Percentiles rank a stretch among this genome's conserved stretches.
These are phyloP conservation scores for Scheffersomyces lignicola DNA, from an alignment of 1,139 yeast genomes.

Conservation along the genomic window DNA sequence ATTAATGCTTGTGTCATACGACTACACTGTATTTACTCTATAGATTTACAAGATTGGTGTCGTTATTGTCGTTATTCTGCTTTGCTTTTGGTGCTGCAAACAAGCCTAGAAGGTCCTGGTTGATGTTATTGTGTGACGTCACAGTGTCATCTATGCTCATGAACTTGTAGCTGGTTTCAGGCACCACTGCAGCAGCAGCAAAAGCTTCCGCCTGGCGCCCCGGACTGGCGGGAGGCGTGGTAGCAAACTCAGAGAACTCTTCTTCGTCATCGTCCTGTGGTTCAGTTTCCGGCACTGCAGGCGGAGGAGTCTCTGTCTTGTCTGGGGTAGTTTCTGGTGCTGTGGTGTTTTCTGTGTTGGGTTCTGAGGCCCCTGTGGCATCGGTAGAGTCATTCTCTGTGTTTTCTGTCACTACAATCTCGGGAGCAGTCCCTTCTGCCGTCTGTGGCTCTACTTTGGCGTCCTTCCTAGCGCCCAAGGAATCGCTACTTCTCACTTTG, in stretches of 20 bases:
- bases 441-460: too few species aligned
- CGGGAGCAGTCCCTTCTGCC: too few species aligned
- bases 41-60: slow-evolving; percentile 3
- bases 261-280: slow-evolving; percentile 13
- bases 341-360: too few species aligned
- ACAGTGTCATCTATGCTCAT: neutral
- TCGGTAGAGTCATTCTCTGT: too few species aligned
- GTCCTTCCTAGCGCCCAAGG: slow-evolving; percentile 1
- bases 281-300: slow-evolving; percentile 4
- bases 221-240: slow-evolving; percentile 12
- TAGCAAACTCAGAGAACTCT: slow-evolving; percentile 21
- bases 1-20: too few species aligned
- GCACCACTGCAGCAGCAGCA: neutral
- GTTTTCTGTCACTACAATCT: too few species aligned
- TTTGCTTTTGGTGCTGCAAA: slow-evolving; percentile 4
- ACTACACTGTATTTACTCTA: too few species aligned
- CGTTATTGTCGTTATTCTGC: neutral
- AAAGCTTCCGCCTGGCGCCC: neutral
- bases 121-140: neutral
- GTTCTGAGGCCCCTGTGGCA: too few species aligned
- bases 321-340: neutral
- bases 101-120: slow-evolving; percentile 4
- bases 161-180: slow-evolving; percentile 4
- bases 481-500: slow-evolving; percentile 1
- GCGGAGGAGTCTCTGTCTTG: slow-evolving; percentile 7